Evolutionary conservation across 257 asterid genomes (phyloP).

Genomic region (Salvia hispanica): DNA sequence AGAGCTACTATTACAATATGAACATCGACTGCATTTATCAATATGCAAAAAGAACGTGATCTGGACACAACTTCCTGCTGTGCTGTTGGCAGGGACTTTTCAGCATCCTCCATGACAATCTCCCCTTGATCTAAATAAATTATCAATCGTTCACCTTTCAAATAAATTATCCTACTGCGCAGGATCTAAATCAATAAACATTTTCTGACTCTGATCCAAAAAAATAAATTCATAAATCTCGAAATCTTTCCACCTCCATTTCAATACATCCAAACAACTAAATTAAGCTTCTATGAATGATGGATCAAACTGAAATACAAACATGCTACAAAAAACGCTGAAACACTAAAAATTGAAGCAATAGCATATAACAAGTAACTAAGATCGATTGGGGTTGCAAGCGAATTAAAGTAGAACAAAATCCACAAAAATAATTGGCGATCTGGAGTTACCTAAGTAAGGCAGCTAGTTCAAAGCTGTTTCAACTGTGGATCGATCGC

Average conservation of each 20-base stretch:
- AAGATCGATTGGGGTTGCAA: constrained; percentile 24
- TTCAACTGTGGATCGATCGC: constrained; percentile 32
- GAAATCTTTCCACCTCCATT: neutral
- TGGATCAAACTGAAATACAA: constrained; percentile 23
- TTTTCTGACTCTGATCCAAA: constrained; percentile 15
- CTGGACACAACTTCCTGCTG: constrained; percentile 60
- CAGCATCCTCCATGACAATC: constrained; percentile 48
- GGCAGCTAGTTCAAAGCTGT: constrained; percentile 20
- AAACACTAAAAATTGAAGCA: neutral
- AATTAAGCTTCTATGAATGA: neutral
- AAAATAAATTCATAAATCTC: constrained; percentile 25
- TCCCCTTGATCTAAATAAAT: constrained; percentile 38
- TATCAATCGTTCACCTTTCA: too few species aligned
- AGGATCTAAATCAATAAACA: neutral
- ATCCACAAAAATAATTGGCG: constrained; percentile 1
- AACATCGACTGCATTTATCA: constrained; percentile 17
- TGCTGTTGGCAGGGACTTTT: constrained; percentile 50
- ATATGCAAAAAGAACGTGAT: constrained; percentile 8
- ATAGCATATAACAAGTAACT: neutral
- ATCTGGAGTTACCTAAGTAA: constrained; percentile 28
- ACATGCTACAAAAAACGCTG: neutral
- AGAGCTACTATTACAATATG: neutral
- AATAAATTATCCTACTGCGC: neutral
- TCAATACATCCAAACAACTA: neutral
- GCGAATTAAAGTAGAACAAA: constrained; percentile 12